phyloP scores from a whole-genome alignment of 2,329 filamentous ascomycete genomes.

The Raffaelea albimanens region DNA sequence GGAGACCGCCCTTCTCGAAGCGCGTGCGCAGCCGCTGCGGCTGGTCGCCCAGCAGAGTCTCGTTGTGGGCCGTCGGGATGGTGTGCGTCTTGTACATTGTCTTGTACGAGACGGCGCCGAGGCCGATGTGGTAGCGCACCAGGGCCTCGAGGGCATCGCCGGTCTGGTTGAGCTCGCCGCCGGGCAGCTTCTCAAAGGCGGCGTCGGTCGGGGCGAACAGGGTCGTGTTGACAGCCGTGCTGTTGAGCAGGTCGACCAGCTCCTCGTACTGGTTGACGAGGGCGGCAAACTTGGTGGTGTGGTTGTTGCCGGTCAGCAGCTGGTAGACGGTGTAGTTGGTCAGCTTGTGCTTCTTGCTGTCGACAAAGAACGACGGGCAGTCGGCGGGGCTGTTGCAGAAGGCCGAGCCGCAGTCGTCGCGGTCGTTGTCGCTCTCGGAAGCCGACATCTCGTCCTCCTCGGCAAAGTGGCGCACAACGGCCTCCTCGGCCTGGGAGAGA shows the following conservation, averaged over 20 bases:
- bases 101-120: conserved; percentile 56
- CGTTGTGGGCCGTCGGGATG: conserved; percentile 57
- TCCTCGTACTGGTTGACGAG: conserved; percentile 65
- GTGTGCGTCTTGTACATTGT: conserved; percentile 63
- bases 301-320: conserved; percentile 63
- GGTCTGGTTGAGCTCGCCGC: conserved; percentile 42
- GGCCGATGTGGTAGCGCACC: conserved; percentile 65
- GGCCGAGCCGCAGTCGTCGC: background rate
- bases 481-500: background rate
- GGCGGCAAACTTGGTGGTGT: conserved; percentile 67
- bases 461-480: background rate
- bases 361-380: too few species aligned
- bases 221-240: conserved; percentile 65
- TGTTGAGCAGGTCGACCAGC: conserved; percentile 64
- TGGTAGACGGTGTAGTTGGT: conserved; percentile 70
- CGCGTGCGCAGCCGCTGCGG: conserved; percentile 66
- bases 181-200: conserved; percentile 55
- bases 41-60: conserved; percentile 49
- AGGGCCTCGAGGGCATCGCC: conserved; percentile 54
- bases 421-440: background rate
- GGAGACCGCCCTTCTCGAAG: conserved; percentile 50
- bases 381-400: too few species aligned
- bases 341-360: conserved; percentile 17
- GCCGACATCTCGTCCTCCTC: background rate
- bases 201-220: conserved; percentile 71